Evolutionary conservation across 2,329 filamentous ascomycete genomes (phyloP).

Genomic region (Sporothrix schenckii): DNA sequence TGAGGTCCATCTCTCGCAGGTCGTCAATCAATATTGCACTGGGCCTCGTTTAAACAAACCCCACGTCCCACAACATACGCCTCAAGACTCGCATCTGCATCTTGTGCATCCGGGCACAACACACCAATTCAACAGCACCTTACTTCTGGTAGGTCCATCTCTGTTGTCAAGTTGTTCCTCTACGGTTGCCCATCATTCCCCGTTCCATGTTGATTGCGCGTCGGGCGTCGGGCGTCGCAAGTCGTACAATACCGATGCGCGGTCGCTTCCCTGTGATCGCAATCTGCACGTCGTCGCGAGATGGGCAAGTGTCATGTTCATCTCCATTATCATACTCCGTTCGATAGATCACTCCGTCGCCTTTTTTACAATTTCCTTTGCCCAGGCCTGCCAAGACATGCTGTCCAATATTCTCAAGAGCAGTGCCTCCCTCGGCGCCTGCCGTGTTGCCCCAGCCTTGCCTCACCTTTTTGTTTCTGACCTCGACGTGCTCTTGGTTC

Average conservation of each 20-base stretch:
- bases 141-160: not conserved
- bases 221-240: slow-evolving; percentile 17
- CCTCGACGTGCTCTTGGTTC: not conserved
- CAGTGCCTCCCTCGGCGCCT: slow-evolving; percentile 20
- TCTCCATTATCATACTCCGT: not conserved
- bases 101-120: not conserved
- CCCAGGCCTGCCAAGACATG: slow-evolving; percentile 21
- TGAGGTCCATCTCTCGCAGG: not conserved
- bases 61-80: not conserved
- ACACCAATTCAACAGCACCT: not conserved
- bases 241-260: slow-evolving; percentile 7
- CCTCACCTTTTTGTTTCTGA: not conserved
- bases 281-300: not conserved
- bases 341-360: not conserved
- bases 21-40: slow-evolving; percentile 1
- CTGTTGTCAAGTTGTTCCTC: not conserved
- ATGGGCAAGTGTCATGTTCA: not conserved
- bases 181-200: not conserved
- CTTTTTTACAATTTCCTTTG: not conserved
- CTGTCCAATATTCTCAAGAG: slow-evolving; percentile 8
- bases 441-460: slow-evolving; percentile 11
- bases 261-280: slow-evolving; percentile 8
- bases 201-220: slow-evolving; percentile 11
- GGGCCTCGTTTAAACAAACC: no score
- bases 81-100: slow-evolving; percentile 6